A percentile compares a stretch with the other conserved stretches of the same genome.
These are phyloP conservation scores for Ascochyta viciae-villosae DNA, from an alignment of 2,329 filamentous ascomycete genomes.

Conservation along the genomic window DNA sequence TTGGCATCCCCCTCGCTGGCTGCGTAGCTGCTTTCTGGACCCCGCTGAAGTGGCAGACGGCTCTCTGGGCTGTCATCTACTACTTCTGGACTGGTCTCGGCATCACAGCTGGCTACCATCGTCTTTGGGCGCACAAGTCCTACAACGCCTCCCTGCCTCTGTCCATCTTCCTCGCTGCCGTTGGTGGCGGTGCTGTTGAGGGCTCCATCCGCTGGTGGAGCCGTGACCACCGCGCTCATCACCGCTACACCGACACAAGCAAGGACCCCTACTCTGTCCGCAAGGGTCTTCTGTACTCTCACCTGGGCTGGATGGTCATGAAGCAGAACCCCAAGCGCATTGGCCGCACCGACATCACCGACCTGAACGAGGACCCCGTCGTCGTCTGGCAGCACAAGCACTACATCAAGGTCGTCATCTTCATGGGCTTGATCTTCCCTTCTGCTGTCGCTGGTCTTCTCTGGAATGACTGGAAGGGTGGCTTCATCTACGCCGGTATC, in stretches of 20 bases:
- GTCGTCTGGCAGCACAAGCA: slow-evolving; percentile 60
- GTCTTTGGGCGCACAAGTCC: slow-evolving; percentile 71
- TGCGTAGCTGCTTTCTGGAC: slow-evolving; percentile 81
- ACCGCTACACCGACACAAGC: slow-evolving; percentile 61
- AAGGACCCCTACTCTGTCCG: slow-evolving; percentile 62
- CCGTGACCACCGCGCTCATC: slow-evolving; percentile 58
- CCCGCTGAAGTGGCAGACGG: slow-evolving; percentile 75
- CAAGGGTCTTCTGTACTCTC: slow-evolving; percentile 60
- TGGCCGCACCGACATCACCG: slow-evolving; percentile 59
- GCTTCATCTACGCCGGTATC: slow-evolving; percentile 60
- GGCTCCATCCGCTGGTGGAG: slow-evolving; percentile 61
- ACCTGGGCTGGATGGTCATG: slow-evolving; percentile 62
- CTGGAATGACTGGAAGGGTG: slow-evolving; percentile 59
- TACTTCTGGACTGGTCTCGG: slow-evolving; percentile 86
- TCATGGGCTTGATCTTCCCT: slow-evolving; percentile 58
- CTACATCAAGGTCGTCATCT: slow-evolving; percentile 57
- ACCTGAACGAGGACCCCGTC: slow-evolving; percentile 59
- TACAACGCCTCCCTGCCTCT: slow-evolving; percentile 56
- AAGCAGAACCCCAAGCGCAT: slow-evolving; percentile 62
- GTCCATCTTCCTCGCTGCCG: slow-evolving; percentile 57
- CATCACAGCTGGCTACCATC: slow-evolving; percentile 66
- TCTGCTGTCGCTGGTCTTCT: slow-evolving; percentile 57
- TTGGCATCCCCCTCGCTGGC: slow-evolving; percentile 78
- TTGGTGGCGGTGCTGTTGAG: slow-evolving; percentile 58
- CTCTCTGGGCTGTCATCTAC: slow-evolving; percentile 76